These are phyloP conservation scores for Cyberlindnera saturnus DNA, from an alignment of 805 yeast genomes.

Conservation along the genomic window DNA sequence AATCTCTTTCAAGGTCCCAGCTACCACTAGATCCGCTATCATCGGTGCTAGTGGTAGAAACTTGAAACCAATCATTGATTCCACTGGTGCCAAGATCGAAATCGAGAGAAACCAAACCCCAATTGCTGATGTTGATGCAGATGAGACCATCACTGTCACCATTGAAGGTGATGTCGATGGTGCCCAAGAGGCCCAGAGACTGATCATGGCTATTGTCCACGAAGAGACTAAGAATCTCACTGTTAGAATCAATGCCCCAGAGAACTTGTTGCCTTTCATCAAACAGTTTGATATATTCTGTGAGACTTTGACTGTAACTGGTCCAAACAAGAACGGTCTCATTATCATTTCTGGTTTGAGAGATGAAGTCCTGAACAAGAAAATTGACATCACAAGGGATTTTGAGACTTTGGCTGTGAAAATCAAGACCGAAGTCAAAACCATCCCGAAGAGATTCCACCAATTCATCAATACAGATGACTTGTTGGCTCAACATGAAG, in stretches of 20 bases:
- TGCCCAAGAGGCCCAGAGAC: conserved; percentile 62
- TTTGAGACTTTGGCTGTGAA: conserved; percentile 39
- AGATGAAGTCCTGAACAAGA: conserved; percentile 52
- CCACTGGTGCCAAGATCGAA: conserved; percentile 64
- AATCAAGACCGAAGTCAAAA: conserved; percentile 47
- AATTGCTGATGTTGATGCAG: conserved; percentile 51
- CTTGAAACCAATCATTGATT: conserved; percentile 70
- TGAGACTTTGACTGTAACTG: conserved; percentile 23
- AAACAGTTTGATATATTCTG: conserved; percentile 25
- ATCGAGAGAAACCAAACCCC: conserved; percentile 44
- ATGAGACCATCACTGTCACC: conserved; percentile 52
- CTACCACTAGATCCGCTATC: conserved; percentile 66
- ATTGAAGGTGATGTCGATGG: conserved; percentile 85
- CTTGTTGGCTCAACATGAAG: conserved; percentile 48
- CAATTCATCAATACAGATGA: conserved; percentile 56
- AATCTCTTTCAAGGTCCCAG: conserved; percentile 61
- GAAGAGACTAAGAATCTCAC: conserved; percentile 62
- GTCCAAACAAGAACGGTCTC: conserved; percentile 33
- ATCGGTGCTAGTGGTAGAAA: conserved; percentile 86
- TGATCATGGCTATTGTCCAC: conserved; percentile 66
- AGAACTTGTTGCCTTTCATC: conserved; percentile 27
- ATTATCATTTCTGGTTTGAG: conserved; percentile 67
- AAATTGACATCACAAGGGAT: conserved; percentile 40
- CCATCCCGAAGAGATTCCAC: conserved; percentile 65
- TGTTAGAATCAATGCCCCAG: conserved; percentile 40